Evolutionary conservation across 371 early-diverging fungal genomes (phyloP).

Genomic region (Paraphysoderma sedebokerense): DNA sequence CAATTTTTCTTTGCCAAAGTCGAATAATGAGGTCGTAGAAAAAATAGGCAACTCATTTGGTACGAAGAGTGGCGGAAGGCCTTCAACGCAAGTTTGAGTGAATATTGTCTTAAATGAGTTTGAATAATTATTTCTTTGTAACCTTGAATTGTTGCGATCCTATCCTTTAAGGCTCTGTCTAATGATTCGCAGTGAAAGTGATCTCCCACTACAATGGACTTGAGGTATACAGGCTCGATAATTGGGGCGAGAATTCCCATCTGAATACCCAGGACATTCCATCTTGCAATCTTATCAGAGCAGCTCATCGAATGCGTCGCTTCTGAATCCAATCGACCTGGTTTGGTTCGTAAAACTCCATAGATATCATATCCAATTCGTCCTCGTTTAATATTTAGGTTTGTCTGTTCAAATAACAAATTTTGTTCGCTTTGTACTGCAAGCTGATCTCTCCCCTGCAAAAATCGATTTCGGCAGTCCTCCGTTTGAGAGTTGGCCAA

Average conservation of each 20-base stretch:
- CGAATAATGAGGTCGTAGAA: too few species aligned
- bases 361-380: constrained; percentile 31
- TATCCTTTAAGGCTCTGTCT: constrained; percentile 39
- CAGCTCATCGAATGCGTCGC: constrained; percentile 77
- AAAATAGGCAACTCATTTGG: too few species aligned
- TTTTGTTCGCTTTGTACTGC: too few species aligned
- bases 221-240: constrained; percentile 45
- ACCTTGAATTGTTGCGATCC: constrained; percentile 18
- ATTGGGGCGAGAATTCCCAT: constrained; percentile 39
- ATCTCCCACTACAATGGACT: constrained; percentile 43
- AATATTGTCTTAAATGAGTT: too few species aligned
- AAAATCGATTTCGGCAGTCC: too few species aligned
- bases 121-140: too few species aligned
- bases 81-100: too few species aligned
- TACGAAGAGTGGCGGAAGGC: too few species aligned
- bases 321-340: constrained; percentile 56
- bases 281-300: constrained; percentile 72
- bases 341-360: constrained; percentile 61
- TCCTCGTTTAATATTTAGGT: constrained; percentile 27
- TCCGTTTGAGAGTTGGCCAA: too few species aligned
- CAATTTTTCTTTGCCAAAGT: too few species aligned
- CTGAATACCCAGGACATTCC: constrained; percentile 61
- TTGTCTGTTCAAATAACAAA: too few species aligned
- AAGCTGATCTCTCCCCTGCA: too few species aligned
- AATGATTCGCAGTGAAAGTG: constrained; percentile 35